These are phyloP conservation scores for Sequoiadendron giganteum DNA, from an alignment of 75 land plant species.

Conservation along the genomic window DNA sequence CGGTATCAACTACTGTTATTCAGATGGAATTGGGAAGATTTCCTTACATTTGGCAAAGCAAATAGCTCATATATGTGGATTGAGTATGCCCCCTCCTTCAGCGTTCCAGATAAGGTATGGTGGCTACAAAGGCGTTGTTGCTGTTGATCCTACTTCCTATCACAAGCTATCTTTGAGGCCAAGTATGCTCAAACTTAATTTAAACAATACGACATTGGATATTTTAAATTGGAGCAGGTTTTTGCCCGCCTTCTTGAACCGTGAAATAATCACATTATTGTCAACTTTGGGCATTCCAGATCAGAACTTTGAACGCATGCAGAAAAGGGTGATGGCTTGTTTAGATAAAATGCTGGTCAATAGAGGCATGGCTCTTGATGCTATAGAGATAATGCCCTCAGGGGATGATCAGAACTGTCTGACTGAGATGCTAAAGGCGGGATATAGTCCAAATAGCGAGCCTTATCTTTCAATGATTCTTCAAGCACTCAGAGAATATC, in stretches of 20 bases:
- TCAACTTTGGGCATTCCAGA: slow-evolving; percentile 39
- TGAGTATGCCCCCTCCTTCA: slow-evolving; percentile 50
- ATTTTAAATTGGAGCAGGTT: slow-evolving; percentile 64
- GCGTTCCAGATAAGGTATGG: slow-evolving; percentile 94
- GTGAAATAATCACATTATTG: slow-evolving; percentile 63
- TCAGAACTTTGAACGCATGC: slow-evolving; percentile 53
- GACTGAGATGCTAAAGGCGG: slow-evolving; percentile 27
- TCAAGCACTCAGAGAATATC: slow-evolving; percentile 23
- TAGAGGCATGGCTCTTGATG: slow-evolving; percentile 26
- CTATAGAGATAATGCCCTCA: slow-evolving; percentile 19
- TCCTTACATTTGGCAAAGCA: slow-evolving; percentile 57
- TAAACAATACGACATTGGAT: slow-evolving; percentile 56
- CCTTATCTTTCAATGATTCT: slow-evolving; percentile 38
- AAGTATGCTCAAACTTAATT: slow-evolving; percentile 84
- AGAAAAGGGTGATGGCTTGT: slow-evolving; percentile 10
- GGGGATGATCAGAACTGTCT: slow-evolving; percentile 21
- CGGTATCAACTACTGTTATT: slow-evolving; percentile 68
- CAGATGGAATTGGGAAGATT: slow-evolving; percentile 95
- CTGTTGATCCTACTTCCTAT: slow-evolving; percentile 69
- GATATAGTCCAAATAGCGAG: slow-evolving; percentile 22
- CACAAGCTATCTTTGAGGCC: slow-evolving; percentile 69
- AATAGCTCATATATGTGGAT: slow-evolving; percentile 67
- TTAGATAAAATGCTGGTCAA: slow-evolving; percentile 34
- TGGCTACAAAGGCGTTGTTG: slow-evolving; percentile 93
- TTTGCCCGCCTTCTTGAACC: slow-evolving; percentile 78